Conservation (phyloP, 192 early-diverging fungal species). For the Coemansia sp. region DNA sequence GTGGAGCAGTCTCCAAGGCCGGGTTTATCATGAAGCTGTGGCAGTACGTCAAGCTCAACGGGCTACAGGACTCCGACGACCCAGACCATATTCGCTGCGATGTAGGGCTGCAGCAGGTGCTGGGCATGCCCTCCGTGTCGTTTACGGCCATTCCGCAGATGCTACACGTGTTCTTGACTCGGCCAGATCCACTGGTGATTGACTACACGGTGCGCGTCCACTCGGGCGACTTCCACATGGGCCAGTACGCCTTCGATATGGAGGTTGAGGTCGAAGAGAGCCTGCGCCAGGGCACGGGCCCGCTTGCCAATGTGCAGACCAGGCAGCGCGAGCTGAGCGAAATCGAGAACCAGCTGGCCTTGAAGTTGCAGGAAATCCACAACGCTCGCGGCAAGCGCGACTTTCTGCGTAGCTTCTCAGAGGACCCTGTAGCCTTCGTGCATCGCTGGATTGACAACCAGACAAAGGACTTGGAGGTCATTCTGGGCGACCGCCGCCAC, state of each 20-base stretch:
- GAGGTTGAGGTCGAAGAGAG: slow-evolving; percentile 86
- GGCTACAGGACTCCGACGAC: slow-evolving; percentile 88
- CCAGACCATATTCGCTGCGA: slow-evolving; percentile 86
- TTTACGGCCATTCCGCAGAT: slow-evolving; percentile 84
- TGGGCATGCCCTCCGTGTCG: slow-evolving; percentile 63
- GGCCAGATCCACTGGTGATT: slow-evolving; percentile 84
- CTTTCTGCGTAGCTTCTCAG: slow-evolving; percentile 84
- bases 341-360: slow-evolving; percentile 61
- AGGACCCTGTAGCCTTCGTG: slow-evolving; percentile 84
- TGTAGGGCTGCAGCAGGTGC: slow-evolving; percentile 64
- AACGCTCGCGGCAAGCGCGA: slow-evolving; percentile 88
- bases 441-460: slow-evolving; percentile 93
- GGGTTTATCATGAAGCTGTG: slow-evolving; percentile 82
- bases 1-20: slow-evolving; percentile 42
- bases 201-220: slow-evolving; percentile 83
- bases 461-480: slow-evolving; percentile 86
- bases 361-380: slow-evolving; percentile 80
- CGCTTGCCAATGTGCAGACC: slow-evolving; percentile 48
- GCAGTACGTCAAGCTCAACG: slow-evolving; percentile 94
- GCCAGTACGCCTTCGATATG: slow-evolving; percentile 83
- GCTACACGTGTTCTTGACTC: slow-evolving; percentile 68
- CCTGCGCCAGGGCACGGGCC: slow-evolving; percentile 57
- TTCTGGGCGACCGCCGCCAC: slow-evolving; percentile 45
- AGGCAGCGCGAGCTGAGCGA: slow-evolving; percentile 57
- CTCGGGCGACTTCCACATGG: slow-evolving; percentile 71